These are phyloP conservation scores for Ceratocystis lukuohia DNA, from an alignment of 2,329 filamentous ascomycete genomes.

Conservation along the genomic window DNA sequence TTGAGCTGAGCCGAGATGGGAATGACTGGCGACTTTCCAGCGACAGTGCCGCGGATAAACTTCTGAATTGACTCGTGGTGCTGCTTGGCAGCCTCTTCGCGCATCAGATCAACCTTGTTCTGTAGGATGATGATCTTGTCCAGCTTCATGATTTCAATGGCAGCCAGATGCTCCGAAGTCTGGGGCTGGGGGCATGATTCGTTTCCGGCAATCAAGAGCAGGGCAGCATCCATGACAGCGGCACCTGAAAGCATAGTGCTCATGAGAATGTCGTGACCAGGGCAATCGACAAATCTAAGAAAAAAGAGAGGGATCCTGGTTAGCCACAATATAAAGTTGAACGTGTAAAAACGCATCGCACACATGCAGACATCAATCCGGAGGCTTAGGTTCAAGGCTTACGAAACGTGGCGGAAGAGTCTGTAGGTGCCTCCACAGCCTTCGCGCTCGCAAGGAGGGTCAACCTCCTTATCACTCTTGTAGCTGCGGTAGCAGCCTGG, in stretches of 20 bases:
- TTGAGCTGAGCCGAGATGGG: constrained; percentile 96
- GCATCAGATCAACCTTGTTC: constrained; percentile 99
- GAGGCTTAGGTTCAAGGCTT: constrained; percentile 31
- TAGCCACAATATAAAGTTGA: constrained; percentile 19
- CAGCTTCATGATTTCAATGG: constrained; percentile 99
- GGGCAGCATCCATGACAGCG: constrained; percentile 96
- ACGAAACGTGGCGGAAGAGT: constrained; percentile 84
- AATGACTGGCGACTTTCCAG: constrained; percentile 87
- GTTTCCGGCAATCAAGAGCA: constrained; percentile 93
- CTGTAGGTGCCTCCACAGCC: constrained; percentile 81
- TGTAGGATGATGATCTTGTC: constrained; percentile 99
- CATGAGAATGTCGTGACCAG: constrained; percentile 99
- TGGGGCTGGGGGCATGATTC: constrained; percentile 97
- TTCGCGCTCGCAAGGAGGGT: constrained; percentile 87
- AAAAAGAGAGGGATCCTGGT: constrained; percentile 18
- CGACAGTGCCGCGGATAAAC: constrained; percentile 95
- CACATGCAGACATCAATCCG: no score
- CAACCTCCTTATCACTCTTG: constrained; percentile 98
- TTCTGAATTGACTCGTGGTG: constrained; percentile 97
- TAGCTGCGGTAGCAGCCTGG: constrained; percentile 93
- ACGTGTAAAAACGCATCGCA: no score
- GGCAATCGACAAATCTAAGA: constrained; percentile 85
- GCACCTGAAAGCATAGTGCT: constrained; percentile 99
- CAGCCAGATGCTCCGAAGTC: constrained; percentile 95
- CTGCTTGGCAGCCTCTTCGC: constrained; percentile 81